Base-by-base conservation (phyloP, 1,139 yeast genomes). In the Fermentozyma sake region DNA sequence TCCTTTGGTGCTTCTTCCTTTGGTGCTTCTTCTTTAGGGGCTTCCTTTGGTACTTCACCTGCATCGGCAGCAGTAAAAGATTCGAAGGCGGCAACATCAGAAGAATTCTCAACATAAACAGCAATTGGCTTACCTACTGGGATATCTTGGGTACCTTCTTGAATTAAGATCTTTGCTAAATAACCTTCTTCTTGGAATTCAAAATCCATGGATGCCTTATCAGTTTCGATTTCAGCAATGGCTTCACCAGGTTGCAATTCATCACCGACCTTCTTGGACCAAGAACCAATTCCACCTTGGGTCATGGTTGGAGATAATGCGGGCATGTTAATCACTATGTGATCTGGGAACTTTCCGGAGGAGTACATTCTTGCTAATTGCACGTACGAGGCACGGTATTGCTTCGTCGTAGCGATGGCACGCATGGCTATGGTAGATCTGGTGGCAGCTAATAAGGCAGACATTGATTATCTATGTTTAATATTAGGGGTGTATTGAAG, bases 251-350 rank as follows among this genome's bases (percentile, higher is more conserved):
- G 93, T 15, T 71, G 47, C 45, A 91, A 75, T 58, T 76, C 62
- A 54, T 91, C 97, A 51, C 98, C 98, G 28, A 79, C 86, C 29
- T 74, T 63, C 67, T 87, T 89, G 52, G 78, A 73, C 97, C 97
- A 91, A 35, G 76, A 69, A 26, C 89, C 91, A 42, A 91, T 69
- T 56, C 78, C 81, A 55, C 98, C 98, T 55, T 83, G 91, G 37
- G 96, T 83, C 98, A 91, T 91, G 33, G 98, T 91, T 44, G 98
- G 98, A 14, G 97, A 89, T 49, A 91, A 69, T 6, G 98, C 97
- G 26, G 93, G 93, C 93, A 82, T 82, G 55, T 75, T 77, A 48
- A 82, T 80, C 45, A 82, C 79, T 30, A 76, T 70, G 55, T 82
- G 91, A 16, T 72, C 59, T 22, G 85, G 85, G 52, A 74, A 77